Evolutionary conservation across 169 alveolate species (phyloP).

Genomic region (Eimeria zaria): DNA sequence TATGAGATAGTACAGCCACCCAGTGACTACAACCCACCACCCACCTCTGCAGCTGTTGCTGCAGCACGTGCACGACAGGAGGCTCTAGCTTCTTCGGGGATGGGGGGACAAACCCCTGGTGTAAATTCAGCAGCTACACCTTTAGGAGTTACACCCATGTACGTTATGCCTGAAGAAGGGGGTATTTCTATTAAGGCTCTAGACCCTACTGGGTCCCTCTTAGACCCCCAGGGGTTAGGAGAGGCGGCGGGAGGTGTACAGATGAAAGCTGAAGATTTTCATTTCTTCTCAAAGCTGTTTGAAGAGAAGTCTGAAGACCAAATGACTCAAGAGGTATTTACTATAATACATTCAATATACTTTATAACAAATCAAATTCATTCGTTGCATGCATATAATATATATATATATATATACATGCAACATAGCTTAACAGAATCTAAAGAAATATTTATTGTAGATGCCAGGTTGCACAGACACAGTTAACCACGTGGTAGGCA

Average conservation of each 20-base stretch:
- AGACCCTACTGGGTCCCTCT: conserved; percentile 69
- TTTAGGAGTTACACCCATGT: conserved; percentile 90
- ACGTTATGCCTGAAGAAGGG: conserved; percentile 91
- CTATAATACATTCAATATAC: conserved; percentile 41
- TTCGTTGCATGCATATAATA: background rate
- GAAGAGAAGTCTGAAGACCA: conserved; percentile 75
- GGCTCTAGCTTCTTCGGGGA: conserved; percentile 53
- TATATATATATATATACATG: too few relatives aligned
- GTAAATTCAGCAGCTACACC: conserved; percentile 88
- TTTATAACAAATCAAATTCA: background rate
- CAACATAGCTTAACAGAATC: too few relatives aligned
- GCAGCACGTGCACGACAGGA: conserved; percentile 83
- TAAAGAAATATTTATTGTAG: too few relatives aligned
- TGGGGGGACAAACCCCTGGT: conserved; percentile 75
- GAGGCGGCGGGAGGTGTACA: conserved; percentile 84
- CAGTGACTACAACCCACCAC: conserved; percentile 92
- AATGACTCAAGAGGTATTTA: conserved; percentile 83
- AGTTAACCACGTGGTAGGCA: background rate
- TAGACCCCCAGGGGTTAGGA: conserved; percentile 82
- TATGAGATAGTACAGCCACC: conserved; percentile 96
- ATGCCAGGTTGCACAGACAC: too few relatives aligned
- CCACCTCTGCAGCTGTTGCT: conserved; percentile 83
- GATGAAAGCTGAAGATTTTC: conserved; percentile 87
- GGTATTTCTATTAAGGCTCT: conserved; percentile 85
- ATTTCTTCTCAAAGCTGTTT: conserved; percentile 82